Percentiles rank a stretch among this genome's conserved stretches.
Evolutionary conservation across 2,329 filamentous ascomycete species (phyloP).

Genomic region (Magnaporthales sp.): DNA sequence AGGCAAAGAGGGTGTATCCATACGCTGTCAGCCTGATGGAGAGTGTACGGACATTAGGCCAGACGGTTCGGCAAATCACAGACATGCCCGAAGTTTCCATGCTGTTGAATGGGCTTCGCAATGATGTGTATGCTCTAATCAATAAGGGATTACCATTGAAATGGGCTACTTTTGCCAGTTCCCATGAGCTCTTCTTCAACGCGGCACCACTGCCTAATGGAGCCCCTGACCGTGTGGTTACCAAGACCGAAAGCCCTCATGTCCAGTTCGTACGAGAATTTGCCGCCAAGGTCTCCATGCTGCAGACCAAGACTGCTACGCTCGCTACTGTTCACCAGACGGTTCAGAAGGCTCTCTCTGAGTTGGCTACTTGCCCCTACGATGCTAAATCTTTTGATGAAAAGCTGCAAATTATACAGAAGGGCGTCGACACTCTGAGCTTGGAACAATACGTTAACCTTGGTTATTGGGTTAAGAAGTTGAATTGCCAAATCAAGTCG

Average conservation of each 20-base stretch:
- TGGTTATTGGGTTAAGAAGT: conserved; percentile 75
- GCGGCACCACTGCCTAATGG: conserved; percentile 47
- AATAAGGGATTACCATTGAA: conserved; percentile 80
- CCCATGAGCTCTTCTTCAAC: conserved; percentile 80
- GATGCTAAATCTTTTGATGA: conserved; percentile 70
- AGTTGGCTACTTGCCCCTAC: conserved; percentile 80
- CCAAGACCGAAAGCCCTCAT: conserved; percentile 77
- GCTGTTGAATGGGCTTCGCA: conserved; percentile 82
- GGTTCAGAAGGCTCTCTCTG: conserved; percentile 70
- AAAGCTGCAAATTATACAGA: conserved; percentile 78
- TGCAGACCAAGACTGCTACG: conserved; percentile 80
- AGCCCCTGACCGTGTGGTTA: conserved; percentile 46
- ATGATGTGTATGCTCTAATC: conserved; percentile 78
- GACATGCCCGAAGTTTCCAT: conserved; percentile 83
- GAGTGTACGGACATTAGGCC: conserved; percentile 86
- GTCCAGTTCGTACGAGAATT: conserved; percentile 96
- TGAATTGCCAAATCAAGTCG: conserved; percentile 78
- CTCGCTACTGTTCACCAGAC: conserved; percentile 73
- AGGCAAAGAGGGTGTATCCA: conserved; percentile 96
- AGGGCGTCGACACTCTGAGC: conserved; percentile 91
- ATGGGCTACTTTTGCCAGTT: conserved; percentile 98
- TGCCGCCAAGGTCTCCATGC: conserved; percentile 72
- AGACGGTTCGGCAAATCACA: conserved; percentile 76
- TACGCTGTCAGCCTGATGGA: conserved; percentile 98
- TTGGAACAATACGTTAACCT: conserved; percentile 94